Evolutionary conservation across 2,329 filamentous ascomycete genomes (phyloP).

Genomic region (Penicillium sp.): DNA sequence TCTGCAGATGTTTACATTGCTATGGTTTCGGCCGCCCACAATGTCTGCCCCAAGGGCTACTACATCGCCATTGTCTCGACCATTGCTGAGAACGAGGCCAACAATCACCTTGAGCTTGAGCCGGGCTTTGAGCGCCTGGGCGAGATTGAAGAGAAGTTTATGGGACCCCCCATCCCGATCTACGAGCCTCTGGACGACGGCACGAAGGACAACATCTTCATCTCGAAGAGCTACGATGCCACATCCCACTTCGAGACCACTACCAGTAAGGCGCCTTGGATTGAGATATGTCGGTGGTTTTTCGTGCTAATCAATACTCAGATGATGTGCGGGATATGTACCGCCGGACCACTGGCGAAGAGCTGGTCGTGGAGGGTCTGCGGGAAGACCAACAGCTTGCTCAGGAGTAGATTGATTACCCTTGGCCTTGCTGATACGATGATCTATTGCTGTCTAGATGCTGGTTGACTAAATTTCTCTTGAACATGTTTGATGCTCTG

Average conservation of each 20-base stretch:
- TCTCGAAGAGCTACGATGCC: constrained; percentile 97
- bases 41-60: constrained; percentile 97
- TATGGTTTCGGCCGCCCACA: constrained; percentile 90
- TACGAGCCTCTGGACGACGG: constrained; percentile 87
- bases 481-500: constrained; percentile 22
- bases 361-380: constrained; percentile 80
- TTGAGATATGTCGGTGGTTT: not conserved
- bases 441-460: constrained; percentile 29
- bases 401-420: constrained; percentile 30
- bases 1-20: constrained; percentile 86
- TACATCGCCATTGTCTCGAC: constrained; percentile 98
- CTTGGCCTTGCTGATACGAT: constrained; percentile 11
- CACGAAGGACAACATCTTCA: constrained; percentile 82
- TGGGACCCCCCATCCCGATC: constrained; percentile 85
- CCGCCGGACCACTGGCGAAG: constrained; percentile 71
- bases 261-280: constrained; percentile 47
- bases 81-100: constrained; percentile 82
- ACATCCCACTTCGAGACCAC: constrained; percentile 96
- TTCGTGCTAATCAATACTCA: constrained; percentile 25
- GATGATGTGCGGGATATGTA: constrained; percentile 97
- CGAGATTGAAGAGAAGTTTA: constrained; percentile 93
- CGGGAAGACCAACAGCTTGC: constrained; percentile 58
- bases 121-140: constrained; percentile 88
- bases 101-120: constrained; percentile 93
- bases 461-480: constrained; percentile 27